Conservation (phyloP, 768 basidiomycete species). For the Mrakia blollopis region DNA sequence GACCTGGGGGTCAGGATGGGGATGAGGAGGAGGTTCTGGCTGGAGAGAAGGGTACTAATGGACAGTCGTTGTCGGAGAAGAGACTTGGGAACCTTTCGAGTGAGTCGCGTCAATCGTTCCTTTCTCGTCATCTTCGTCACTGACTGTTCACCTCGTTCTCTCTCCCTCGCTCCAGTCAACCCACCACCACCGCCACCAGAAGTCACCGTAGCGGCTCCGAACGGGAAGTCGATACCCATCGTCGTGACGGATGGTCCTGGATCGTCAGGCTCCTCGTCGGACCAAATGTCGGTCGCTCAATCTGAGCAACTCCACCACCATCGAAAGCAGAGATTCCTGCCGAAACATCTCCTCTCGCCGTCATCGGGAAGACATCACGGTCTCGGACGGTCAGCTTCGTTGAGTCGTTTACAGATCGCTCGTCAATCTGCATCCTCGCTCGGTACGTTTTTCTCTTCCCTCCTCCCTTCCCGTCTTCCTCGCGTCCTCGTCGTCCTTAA, state of each 20-base stretch:
- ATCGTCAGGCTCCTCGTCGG: neutral
- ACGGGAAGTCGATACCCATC: neutral
- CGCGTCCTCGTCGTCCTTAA: neutral
- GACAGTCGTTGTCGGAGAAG: neutral
- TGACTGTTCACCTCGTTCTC: neutral
- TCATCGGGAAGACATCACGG: neutral
- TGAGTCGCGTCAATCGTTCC: neutral
- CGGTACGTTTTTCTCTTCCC: neutral
- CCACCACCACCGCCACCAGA: neutral
- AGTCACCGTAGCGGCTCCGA: neutral
- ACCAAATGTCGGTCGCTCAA: neutral
- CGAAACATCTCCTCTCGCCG: constrained; percentile 22
- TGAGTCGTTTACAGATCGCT: constrained; percentile 23
- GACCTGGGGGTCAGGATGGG: neutral
- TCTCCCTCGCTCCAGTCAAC: neutral
- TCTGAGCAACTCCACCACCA: neutral
- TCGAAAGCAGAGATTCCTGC: constrained; percentile 23
- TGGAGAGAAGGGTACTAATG: neutral
- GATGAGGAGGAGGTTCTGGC: neutral
- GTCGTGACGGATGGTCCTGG: neutral
- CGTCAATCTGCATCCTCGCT: neutral
- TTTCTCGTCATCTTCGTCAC: neutral
- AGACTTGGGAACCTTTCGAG: neutral
- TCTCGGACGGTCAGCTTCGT: constrained; percentile 25
- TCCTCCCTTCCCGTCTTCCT: neutral